Evolutionary conservation across 306 rosid species (phyloP), one percentile per base, ranked within the genome.

Genomic region (Boehmeria nivea): DNA sequence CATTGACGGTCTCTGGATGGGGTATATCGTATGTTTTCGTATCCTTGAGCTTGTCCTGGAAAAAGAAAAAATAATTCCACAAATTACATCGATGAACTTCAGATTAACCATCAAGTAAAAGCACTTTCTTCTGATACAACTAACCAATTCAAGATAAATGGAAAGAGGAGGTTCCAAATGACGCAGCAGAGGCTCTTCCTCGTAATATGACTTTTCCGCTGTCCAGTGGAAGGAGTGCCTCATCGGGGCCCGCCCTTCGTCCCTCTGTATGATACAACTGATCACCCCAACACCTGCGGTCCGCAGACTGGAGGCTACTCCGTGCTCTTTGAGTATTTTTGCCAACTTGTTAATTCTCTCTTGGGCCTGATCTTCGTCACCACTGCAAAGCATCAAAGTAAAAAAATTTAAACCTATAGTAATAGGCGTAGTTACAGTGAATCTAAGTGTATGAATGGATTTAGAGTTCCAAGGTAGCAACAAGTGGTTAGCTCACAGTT

Each of bases 191-290:
- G 99, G 95, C 65, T 87, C 93, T 76, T 91, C 99, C 57, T 77
- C 87, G 7, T 76, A 91, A 67, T 81, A 70, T 39, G 47, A 76
- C 71, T 82, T 91, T 70, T 84, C 95, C 14, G 78, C 56, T 12
- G 93, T 87, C 99, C 95, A 87, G 77, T 87, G 93, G 72, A 91
- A 87, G 58, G 99, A 91, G 81, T 91, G 99, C 82, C 99, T 87
- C 96, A 91, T 91, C n/a, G 99, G 99, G 31, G 99, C 67, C 54
- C 99, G 87, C 60, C 99, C 99, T 77, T 91, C 99, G 77, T 91
- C 95, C 72, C 99, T 91, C 71, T 84, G 99, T 64, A 91, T 84
- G 63, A 91, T 91, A 63, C 99, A 91, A 69, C 96, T 91, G 64
- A 91, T 85, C 58, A 78, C 93, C 27, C 84, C 86, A 57, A 91